Evolutionary conservation across 495 filamentous ascomycete species (phyloP).

Genomic region (Podospora pseudocomata): DNA sequence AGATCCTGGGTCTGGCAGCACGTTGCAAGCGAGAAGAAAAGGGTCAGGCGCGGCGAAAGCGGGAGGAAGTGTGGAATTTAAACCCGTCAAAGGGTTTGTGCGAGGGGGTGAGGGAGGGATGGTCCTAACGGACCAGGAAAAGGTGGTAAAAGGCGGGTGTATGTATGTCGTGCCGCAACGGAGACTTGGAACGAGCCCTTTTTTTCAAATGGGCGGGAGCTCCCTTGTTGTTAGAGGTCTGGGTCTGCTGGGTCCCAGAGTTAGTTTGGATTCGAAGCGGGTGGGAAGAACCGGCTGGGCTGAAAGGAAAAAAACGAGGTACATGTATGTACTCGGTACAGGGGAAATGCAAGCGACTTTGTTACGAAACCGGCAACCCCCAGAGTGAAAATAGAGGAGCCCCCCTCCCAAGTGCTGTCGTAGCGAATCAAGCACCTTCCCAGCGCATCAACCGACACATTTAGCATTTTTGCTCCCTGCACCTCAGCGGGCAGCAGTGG

Average conservation of each 20-base stretch:
- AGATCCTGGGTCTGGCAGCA: background rate
- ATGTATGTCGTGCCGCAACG: constrained; percentile 25
- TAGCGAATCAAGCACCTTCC: constrained; percentile 17
- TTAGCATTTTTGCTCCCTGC: constrained; percentile 15
- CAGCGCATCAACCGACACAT: constrained; percentile 6
- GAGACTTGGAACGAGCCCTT: constrained; percentile 30
- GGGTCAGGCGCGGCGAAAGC: background rate
- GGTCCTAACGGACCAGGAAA: constrained; percentile 15
- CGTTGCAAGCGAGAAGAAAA: constrained; percentile 6
- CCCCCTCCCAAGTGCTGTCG: constrained; percentile 1
- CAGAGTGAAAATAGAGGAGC: constrained; percentile 7
- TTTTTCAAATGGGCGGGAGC: constrained; percentile 32
- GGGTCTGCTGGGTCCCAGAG: constrained; percentile 23
- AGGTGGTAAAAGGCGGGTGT: constrained; percentile 21
- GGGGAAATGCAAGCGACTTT: background rate
- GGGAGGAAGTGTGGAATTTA: constrained; percentile 17
- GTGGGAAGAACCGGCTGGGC: constrained; percentile 8
- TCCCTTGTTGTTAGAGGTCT: constrained; percentile 31
- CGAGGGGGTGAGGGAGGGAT: constrained; percentile 10
- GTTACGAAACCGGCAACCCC: constrained; percentile 6
- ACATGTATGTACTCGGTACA: constrained; percentile 11
- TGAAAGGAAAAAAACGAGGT: constrained; percentile 17
- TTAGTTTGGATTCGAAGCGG: constrained; percentile 28
- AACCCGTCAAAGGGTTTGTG: constrained; percentile 12
- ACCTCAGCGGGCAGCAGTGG: constrained; percentile 1